Base-by-base conservation (phyloP, 2,329 filamentous ascomycete genomes). In the Fusarium foetens region DNA sequence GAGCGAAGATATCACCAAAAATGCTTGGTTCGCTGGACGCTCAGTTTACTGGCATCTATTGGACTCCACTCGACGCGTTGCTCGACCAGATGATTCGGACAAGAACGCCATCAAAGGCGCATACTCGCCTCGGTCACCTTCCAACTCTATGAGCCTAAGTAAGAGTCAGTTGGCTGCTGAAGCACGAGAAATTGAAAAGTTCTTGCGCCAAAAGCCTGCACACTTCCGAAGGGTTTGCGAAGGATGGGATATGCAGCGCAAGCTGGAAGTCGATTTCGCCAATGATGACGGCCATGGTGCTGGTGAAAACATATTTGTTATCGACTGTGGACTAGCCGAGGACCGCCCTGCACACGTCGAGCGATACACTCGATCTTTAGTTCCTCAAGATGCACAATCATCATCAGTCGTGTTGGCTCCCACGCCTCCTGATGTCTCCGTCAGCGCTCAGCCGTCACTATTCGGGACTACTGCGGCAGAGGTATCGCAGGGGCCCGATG, bases 231-330 rank as follows among this genome's bases (percentile, higher is more conserved):
- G 91, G 76, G 85, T 90, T 3, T 98, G 93, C 77, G 84, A 92
- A 46, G 92, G 93, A 5, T 98, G 96, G 95, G 93, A 98, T 77
- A 98, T 98, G 95, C 90, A 90, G 58, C 89, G 94, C 67, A 90
- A 86, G 69, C 84, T 98, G 6, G 92, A 96, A 76, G 94, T 97
- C 5, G 96, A 99, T 78, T 98, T 98, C 81, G 92, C 92, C 43
- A 90, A 89, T 25, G 93, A 95, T 72, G 93, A 96, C 81, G 89
- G 89, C n/a, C 85, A 89, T 60, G 89, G 91, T 53, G 91, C 91
- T 31, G 94, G 94, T 25, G 95, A 98, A 80, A 87, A 86, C 21
- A 84, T 97, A 42, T 86, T 97, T 31, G 87, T 97, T 6, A 86
- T 98, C 51, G 86, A 90, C 38, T 92, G 92, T 76, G 94, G 93